Evolutionary conservation across 1,139 yeast genomes (phyloP), one percentile per base, ranked within the genome.

Genomic region (Kodamaea arcana): DNA sequence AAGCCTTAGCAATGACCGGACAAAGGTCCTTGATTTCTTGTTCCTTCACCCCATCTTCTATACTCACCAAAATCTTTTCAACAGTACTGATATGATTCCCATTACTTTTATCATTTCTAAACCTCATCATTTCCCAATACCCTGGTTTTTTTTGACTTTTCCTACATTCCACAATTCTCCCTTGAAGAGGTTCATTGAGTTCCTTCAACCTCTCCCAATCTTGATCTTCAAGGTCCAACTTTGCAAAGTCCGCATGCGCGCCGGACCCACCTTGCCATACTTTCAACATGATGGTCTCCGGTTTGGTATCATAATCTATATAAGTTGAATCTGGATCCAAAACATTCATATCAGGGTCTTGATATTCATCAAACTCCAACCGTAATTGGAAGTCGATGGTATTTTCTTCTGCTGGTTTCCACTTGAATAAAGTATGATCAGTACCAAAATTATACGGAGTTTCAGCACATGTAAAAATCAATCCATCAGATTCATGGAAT

Each of bases 341-440:
- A 33, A 80, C 80, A 31, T 83, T 83, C 50, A 80, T 55, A 37
- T 83, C 86, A 2, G 79, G 77, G 52, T 87, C 95, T 34, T 76
- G 78, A 39, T 57, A 83, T 32, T 64, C 51, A 11, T 82, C 80
- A 50, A 90, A 88, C 16, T 75, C 76, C 32, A 92, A 58, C 25
- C 75, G 75, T 41, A 94, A 57, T 52, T 82, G 81, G 59, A 86
- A 92, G 59, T 94, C 99, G 24, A 94, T 75, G 0, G 97, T 82
- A 51, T 94, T 94, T 58, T 92, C 98, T 41, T 86, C 85, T 8
- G 95, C 88, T 1, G 98, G 97, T 51, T 94, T 94, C 99, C 99
- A 94, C 58, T 94, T 94, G 37, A 94, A 62, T 31, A 84, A 56
- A 2, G 83, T 77, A 3, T 77, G 74, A 56, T 92, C 97, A 0